Base-by-base conservation (phyloP, 345 rosid genomes). In the Linum lewisii region DNA sequence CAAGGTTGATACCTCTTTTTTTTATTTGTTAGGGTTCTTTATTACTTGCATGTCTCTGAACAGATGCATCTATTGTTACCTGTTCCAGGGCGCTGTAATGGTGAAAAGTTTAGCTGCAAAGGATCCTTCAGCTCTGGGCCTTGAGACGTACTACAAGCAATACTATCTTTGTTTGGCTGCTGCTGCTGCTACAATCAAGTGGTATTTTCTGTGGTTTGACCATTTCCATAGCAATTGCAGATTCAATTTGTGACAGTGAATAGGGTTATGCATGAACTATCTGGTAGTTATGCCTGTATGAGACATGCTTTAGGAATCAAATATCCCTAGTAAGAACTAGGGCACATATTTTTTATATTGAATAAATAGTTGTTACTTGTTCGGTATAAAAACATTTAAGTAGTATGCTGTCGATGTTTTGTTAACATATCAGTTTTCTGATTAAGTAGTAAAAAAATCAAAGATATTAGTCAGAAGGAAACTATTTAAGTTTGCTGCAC, bases 121-220 rank as follows among this genome's bases (percentile, higher is more conserved):
- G 75, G 95, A 89, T 67, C 94, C 99, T 66, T 85, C 89, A 22
- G 95, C 89, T 0, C 94, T 86, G 76, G 95, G 97, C 60, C 75
- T 89, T 66, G 99, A 85, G 76, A 82, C 80, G 59, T 89, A 93
- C 70, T 86, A 89, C 81, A 93, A 93, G 81, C 98, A 92, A 77
- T 88, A 92, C 66, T 88, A 88, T 73, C 95, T 86, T 61, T 92
- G 97, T 63, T 64, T 92, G 77, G 95, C 95, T 61, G 93, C 99
- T 56, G 85, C 94, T 65, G 85, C 91, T 16, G 97, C 97, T 70
- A 78, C 87, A 38, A 73, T 92, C 63, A 86, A 86, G 75, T 92
- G 99, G 99, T 92, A 76, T 62, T 58, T 60, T 62, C 58, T 49
- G 58, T 66, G 23, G 25, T 57, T 69, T 24, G 51, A 42, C 57